Percentiles rank a stretch among this genome's conserved stretches.
Conservation (phyloP, 306 rosid species). For the Dryas drummondii region DNA sequence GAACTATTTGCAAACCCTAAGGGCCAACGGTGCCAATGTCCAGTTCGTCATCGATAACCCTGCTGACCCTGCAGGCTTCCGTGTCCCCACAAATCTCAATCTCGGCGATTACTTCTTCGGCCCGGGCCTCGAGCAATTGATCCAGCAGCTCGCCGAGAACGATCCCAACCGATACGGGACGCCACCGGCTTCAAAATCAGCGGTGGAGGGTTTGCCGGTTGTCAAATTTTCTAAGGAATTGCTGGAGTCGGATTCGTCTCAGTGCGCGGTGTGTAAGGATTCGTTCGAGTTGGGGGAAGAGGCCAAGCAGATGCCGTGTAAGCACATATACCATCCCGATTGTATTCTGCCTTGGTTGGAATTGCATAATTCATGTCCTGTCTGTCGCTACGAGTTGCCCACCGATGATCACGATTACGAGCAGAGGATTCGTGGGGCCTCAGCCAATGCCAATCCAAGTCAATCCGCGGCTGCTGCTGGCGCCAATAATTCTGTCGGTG, state of each 20-base stretch:
- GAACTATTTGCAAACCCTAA: conserved; percentile 64
- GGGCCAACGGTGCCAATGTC: conserved; percentile 62
- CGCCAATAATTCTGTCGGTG: conserved; percentile 26
- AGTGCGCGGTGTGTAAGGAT: conserved; percentile 93
- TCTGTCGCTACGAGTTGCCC: conserved; percentile 88
- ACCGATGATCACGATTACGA: conserved; percentile 85
- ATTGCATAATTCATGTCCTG: conserved; percentile 89
- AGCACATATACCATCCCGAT: conserved; percentile 77
- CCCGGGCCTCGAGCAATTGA: conserved; percentile 90
- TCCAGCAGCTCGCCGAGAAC: conserved; percentile 90
- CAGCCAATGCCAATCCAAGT: conserved; percentile 35
- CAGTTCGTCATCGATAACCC: conserved; percentile 64
- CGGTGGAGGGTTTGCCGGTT: conserved; percentile 56
- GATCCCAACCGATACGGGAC: conserved; percentile 88
- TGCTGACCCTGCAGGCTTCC: conserved; percentile 49
- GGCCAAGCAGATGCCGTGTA: conserved; percentile 87
- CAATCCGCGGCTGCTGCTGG: conserved; percentile 36
- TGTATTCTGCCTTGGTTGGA: conserved; percentile 89
- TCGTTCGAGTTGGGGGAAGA: conserved; percentile 61
- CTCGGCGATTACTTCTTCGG: conserved; percentile 91
- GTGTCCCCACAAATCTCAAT: conserved; percentile 52
- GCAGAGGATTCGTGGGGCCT: conserved; percentile 43
- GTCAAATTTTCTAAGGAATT: conserved; percentile 54
- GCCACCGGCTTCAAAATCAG: conserved; percentile 78
- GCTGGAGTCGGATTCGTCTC: conserved; percentile 67